Conservation (phyloP, 305 asterid genomes). For the Fraxinus ornus region DNA sequence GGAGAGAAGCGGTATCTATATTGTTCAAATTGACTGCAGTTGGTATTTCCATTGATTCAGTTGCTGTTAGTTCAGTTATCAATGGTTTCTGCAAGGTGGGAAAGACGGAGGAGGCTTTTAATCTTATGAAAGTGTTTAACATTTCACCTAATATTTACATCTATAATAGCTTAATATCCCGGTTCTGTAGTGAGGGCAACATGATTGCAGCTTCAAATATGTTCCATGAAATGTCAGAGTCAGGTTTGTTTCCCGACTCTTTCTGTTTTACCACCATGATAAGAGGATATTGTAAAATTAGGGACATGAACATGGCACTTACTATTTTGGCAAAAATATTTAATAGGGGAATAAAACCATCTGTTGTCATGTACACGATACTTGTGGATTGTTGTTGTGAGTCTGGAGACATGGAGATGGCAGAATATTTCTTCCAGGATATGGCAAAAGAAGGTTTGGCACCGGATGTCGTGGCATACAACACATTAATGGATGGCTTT, state of each 20-base stretch:
- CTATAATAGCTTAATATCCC: constrained; percentile 26
- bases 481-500: constrained; percentile 29
- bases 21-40: constrained; percentile 22
- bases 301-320: constrained; percentile 18
- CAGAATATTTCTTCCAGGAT: constrained; percentile 22
- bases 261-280: constrained; percentile 26
- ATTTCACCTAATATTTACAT: constrained; percentile 28
- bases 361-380: constrained; percentile 17
- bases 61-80: constrained; percentile 27
- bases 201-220: constrained; percentile 24
- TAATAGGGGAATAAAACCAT: constrained; percentile 25
- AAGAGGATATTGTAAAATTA: constrained; percentile 27
- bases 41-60: constrained; percentile 25
- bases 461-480: constrained; percentile 25
- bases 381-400: constrained; percentile 25
- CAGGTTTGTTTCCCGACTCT: constrained; percentile 27
- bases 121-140: constrained; percentile 18
- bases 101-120: constrained; percentile 22
- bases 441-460: constrained; percentile 21
- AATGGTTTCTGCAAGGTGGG: constrained; percentile 31
- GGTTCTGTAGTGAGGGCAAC: constrained; percentile 22
- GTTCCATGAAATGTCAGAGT: constrained; percentile 25
- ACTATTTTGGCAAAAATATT: constrained; percentile 21
- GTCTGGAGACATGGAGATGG: constrained; percentile 20
- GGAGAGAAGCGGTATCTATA: constrained; percentile 23